Conservation (phyloP, 1,284 basidiomycete genomes). For the Ustilago crameri region DNA sequence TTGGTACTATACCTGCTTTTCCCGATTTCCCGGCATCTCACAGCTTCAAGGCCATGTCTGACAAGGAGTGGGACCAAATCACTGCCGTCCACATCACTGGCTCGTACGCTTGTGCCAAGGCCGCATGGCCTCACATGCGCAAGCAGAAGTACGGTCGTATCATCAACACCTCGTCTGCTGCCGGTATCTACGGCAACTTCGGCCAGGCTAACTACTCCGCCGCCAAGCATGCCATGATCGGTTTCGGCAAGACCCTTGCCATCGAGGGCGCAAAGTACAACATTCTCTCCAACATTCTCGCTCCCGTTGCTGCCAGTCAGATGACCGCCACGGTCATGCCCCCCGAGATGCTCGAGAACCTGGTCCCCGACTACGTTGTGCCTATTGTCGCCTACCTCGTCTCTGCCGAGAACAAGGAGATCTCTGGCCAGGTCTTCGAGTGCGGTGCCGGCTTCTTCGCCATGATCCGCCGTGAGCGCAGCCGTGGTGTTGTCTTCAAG, state of each 20-base stretch:
- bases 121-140: constrained; percentile 92
- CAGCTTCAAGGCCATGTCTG: constrained; percentile 69
- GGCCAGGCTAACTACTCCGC: constrained; percentile 87
- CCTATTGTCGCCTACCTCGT: constrained; percentile 74
- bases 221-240: constrained; percentile 70
- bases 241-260: constrained; percentile 87
- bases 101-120: constrained; percentile 92
- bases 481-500: constrained; percentile 86
- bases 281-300: constrained; percentile 87
- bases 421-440: constrained; percentile 89
- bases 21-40: no score
- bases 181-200: constrained; percentile 80
- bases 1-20: no score
- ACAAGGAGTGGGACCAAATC: constrained; percentile 71
- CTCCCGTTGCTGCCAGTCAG: constrained; percentile 90
- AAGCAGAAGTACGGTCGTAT: constrained; percentile 77
- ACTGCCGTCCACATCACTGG: constrained; percentile 93
- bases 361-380: constrained; percentile 93
- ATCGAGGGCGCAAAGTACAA: constrained; percentile 89
- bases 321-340: constrained; percentile 97
- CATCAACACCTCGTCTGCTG: constrained; percentile 68
- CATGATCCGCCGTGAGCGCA: constrained; percentile 92
- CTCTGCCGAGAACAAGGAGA: constrained; percentile 71
- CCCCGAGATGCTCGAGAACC: constrained; percentile 90
- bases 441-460: constrained; percentile 93